phyloP scores from a whole-genome alignment of 2,329 filamentous ascomycete genomes.

The Cytospora paraplurivora region DNA sequence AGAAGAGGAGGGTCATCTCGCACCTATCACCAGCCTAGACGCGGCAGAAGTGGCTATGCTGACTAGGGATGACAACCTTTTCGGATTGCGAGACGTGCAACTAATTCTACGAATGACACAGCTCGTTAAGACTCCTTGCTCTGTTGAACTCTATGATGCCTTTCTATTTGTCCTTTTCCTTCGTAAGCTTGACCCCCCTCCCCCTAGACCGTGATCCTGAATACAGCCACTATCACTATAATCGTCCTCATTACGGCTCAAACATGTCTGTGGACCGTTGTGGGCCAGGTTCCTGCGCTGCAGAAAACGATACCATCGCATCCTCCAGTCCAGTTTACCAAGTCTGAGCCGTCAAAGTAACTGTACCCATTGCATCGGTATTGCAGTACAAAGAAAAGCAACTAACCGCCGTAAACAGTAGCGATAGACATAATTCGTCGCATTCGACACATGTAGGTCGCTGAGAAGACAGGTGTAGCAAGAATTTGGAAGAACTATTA shows the following conservation, averaged over 20 bases:
- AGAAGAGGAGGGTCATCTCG: no score
- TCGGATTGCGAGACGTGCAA: no score
- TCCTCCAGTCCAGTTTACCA: background rate
- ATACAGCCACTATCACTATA: background rate
- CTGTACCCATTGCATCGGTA: background rate
- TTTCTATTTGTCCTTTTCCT: background rate
- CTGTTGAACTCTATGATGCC: background rate
- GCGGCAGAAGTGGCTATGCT: no score
- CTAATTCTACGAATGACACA: no score
- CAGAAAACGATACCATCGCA: background rate
- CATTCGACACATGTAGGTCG: background rate
- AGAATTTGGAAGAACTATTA: background rate
- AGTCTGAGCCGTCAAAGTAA: background rate
- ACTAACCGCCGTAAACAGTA: background rate
- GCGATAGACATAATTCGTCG: background rate
- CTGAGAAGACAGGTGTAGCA: background rate
- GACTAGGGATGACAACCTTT: no score
- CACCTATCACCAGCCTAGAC: no score
- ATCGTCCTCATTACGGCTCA: no score
- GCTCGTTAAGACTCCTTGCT: background rate
- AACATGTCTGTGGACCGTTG: no score
- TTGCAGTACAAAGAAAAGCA: background rate
- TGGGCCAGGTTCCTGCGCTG: no score
- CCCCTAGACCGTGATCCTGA: background rate
- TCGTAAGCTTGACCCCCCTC: background rate